These are phyloP conservation scores for Ascochyta fabae DNA, from an alignment of 2,329 filamentous ascomycete genomes.

Conservation along the genomic window DNA sequence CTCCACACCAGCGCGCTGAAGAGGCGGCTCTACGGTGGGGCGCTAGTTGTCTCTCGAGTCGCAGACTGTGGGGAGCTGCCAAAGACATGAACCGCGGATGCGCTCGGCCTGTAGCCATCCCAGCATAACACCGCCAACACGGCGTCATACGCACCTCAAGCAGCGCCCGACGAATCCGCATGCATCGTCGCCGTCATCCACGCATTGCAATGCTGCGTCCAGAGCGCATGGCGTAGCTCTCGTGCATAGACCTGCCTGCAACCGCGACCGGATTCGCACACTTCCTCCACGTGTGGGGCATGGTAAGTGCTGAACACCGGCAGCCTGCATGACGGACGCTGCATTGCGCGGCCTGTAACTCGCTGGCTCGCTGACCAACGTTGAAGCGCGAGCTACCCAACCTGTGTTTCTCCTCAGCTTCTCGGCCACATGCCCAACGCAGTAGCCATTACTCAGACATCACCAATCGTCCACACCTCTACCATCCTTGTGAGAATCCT, in stretches of 20 bases:
- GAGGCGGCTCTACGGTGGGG: slow-evolving; percentile 17
- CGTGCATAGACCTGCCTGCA: not conserved
- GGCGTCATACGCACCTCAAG: no score
- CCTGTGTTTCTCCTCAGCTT: slow-evolving; percentile 3
- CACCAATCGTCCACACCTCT: slow-evolving; percentile 33
- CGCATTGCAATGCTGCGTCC: not conserved
- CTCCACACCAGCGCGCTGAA: slow-evolving; percentile 11
- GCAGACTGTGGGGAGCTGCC: slow-evolving; percentile 9
- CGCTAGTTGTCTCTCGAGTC: slow-evolving; percentile 4
- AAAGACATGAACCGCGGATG: not conserved
- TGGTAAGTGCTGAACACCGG: slow-evolving; percentile 2
- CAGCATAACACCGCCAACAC: not conserved
- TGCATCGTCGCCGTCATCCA: not conserved
- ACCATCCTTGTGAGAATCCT: slow-evolving; percentile 1
- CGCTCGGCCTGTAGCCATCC: not conserved
- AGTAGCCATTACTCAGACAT: slow-evolving; percentile 39
- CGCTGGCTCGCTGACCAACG: not conserved
- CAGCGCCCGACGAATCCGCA: not conserved
- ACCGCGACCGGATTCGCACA: slow-evolving; percentile 1
- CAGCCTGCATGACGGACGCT: slow-evolving; percentile 6
- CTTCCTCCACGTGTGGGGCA: slow-evolving; percentile 10
- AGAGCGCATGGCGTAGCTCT: not conserved
- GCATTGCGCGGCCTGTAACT: slow-evolving; percentile 1
- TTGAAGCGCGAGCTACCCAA: not conserved
- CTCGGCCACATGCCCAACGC: slow-evolving; percentile 11